Evolutionary conservation across 257 asterid genomes (phyloP).

Genomic region (Agastache rugosa): DNA sequence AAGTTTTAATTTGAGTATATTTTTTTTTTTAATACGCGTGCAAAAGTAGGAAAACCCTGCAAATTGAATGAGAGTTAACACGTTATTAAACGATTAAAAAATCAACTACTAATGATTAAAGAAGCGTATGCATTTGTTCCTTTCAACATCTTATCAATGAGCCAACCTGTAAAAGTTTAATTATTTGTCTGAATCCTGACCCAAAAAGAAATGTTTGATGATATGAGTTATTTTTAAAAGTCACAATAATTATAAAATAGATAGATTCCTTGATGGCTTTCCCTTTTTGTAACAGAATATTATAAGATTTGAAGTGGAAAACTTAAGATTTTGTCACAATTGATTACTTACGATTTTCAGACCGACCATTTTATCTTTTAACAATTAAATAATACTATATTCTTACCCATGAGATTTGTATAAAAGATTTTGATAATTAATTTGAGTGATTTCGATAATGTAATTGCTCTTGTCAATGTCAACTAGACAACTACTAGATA

Average conservation of each 20-base stretch:
- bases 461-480: neutral
- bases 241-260: neutral
- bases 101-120: neutral
- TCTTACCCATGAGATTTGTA: neutral
- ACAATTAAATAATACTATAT: neutral
- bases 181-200: constrained; percentile 23
- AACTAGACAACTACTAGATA: no score
- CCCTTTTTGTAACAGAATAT: constrained; percentile 25
- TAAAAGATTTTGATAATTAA: no score
- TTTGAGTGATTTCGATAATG: neutral
- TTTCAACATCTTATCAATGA: neutral
- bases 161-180: constrained; percentile 35
- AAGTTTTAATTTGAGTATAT: no score
- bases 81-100: neutral
- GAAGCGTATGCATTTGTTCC: neutral
- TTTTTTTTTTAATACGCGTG: no score
- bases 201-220: neutral
- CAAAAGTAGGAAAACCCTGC: no score
- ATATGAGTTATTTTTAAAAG: neutral
- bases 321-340: constrained; percentile 36
- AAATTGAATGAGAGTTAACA: no score
- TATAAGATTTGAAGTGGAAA: constrained; percentile 10
- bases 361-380: constrained; percentile 6
- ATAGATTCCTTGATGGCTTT: constrained; percentile 13
- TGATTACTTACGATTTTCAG: constrained; percentile 22